phyloP scores from a whole-genome alignment of 164 flowering plant species.

The Vitis rupestris region DNA sequence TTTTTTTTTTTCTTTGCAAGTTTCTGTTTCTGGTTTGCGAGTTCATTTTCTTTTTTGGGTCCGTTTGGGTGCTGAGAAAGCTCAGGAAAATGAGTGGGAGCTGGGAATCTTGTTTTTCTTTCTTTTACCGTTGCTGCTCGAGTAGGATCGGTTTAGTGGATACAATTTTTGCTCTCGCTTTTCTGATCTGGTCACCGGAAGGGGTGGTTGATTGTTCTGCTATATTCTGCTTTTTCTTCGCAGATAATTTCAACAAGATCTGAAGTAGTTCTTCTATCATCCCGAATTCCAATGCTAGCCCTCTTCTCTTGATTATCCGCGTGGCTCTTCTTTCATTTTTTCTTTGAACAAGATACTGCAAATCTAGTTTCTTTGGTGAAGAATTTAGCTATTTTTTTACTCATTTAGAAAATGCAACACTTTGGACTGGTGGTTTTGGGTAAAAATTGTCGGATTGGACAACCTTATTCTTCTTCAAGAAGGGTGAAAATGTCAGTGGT shows the following conservation, averaged over 20 bases:
- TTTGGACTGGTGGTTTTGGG: neutral
- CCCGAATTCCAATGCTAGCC: neutral
- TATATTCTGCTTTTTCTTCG: neutral
- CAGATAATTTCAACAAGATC: constrained; percentile 11
- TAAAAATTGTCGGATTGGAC: neutral
- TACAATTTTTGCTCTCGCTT: neutral
- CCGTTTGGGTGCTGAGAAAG: constrained; percentile 13
- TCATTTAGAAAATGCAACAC: neutral
- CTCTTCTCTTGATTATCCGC: neutral
- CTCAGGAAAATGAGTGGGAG: neutral
- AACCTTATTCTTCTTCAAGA: neutral
- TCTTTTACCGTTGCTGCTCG: neutral
- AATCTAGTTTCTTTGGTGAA: constrained; percentile 2
- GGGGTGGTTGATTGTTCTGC: neutral
- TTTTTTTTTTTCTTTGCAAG: neutral
- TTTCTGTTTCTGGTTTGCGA: neutral
- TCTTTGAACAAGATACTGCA: neutral
- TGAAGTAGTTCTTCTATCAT: neutral
- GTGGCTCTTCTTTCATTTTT: neutral
- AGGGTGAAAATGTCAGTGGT: neutral
- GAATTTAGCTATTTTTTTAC: neutral
- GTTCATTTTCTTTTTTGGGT: neutral
- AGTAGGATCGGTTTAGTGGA: neutral
- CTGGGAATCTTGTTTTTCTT: neutral
- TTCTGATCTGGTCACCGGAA: neutral